Evolutionary conservation across 352 stramenopile species (phyloP), one percentile per base, ranked within the genome.

Genomic region (Hyaloperonospora arabidopsidis): DNA sequence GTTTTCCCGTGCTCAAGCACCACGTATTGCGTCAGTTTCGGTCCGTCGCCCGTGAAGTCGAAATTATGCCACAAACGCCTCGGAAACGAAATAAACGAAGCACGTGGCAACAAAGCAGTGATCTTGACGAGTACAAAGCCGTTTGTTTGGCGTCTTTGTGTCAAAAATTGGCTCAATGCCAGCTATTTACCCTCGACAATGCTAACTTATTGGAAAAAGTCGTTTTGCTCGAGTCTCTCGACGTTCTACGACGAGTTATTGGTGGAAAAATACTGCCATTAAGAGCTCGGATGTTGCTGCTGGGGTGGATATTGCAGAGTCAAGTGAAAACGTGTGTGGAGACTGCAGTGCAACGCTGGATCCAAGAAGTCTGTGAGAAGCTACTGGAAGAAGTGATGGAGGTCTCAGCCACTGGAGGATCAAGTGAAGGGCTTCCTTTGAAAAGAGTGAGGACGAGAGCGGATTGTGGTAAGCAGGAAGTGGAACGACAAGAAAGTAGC

Each of bases 1-100:
- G 61, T 2, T 72, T 66, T 49, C 68, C 73, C 1, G 73, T 84
- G 49, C 70, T 84, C 36, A 78, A 74, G 54, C 70, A 69, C 18
- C 57, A 77, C 17, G 55, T 84, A 34, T 65, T 84, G 45, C 35
- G 28, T 8, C 52, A 67, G 23, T 84, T 72, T 48, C 36, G 46
- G 8, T 43, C 51, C 10, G 53, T 62, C 8, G 58, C 57, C 1
- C 18, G 10, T 15, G 59, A 62, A 49, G 54, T 49, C 52, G 54
- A 23, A 32, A 72, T 58, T 44, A 38, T 34, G 43, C 56, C 60
- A 2, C 55, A 53, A 70, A 69, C 57, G 25, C 62, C 64, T 34
- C 59, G 46, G 18, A 67, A 73, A 46, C 35, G 56, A 5, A 62
- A 51, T 46, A 70, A 70, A 48, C 65, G 57, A 11, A 49, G 50